These are phyloP conservation scores for Solanum sparsipilum DNA, from an alignment of 257 asterid genomes.

Conservation along the genomic window DNA sequence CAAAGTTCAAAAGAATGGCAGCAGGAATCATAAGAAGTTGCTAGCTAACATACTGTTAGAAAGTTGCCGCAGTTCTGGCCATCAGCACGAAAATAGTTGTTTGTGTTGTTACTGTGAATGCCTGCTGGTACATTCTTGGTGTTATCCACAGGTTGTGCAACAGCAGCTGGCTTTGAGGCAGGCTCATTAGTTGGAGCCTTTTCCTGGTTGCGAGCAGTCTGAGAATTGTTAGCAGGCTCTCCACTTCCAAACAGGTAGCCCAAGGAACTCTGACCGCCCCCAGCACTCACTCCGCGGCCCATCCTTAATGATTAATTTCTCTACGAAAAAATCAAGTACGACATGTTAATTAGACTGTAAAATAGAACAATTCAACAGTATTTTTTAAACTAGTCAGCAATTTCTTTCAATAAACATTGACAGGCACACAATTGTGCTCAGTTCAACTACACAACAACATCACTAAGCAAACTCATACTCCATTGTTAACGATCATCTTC, in stretches of 20 bases:
- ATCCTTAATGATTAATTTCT: constrained; percentile 16
- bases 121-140: constrained; percentile 34
- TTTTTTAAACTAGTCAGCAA: background rate
- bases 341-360: background rate
- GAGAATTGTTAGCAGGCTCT: constrained; percentile 16
- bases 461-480: background rate
- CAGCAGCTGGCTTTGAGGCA: constrained; percentile 17
- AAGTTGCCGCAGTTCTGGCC: constrained; percentile 83
- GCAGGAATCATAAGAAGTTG: background rate
- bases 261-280: constrained; percentile 85
- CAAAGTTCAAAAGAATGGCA: background rate
- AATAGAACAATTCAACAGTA: background rate
- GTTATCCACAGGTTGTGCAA: constrained; percentile 19
- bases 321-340: background rate
- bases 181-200: constrained; percentile 20
- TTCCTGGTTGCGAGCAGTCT: constrained; percentile 10
- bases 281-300: constrained; percentile 84
- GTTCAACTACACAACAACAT: background rate
- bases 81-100: constrained; percentile 60
- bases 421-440: background rate
- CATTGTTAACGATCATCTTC: background rate
- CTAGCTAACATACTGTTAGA: constrained; percentile 24
- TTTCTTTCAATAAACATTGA: background rate
- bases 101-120: constrained; percentile 21
- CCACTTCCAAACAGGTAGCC: constrained; percentile 75